Evolutionary conservation across 805 yeast species (phyloP), one percentile per base, ranked within the genome.

Genomic region (Jamesozyma spencerorum): DNA sequence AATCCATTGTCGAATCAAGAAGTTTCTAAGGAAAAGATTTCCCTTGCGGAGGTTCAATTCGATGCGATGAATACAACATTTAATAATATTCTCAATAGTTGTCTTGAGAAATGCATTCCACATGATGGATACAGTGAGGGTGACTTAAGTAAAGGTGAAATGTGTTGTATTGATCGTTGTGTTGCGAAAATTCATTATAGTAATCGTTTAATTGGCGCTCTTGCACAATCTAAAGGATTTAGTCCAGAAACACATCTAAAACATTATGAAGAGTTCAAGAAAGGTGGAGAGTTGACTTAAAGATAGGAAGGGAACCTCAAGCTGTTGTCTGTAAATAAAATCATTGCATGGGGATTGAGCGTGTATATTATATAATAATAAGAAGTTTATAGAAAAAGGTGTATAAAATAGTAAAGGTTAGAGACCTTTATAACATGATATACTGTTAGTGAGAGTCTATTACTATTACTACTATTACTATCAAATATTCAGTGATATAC

Each of bases 121-220:
- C 57, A 51, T n/a, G 75, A 70, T n/a, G 84, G 81, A 47, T 88
- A 83, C 62, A 85, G 85, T 13, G 97, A 90, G 52, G 71, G 75
- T 8, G 97, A 90, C 19, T 66, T 88, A 40, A 78, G 76, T 47
- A 86, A 87, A 53, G 97, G 95, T 29, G 97, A 88, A 57, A 63
- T 70, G 44, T 71, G 75, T 34, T 90, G 97, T 58, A 65, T 85
- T 10, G 95, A 87, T 59, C 68, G 97, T 45, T 88, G 97, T 64
- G 90, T 84, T 34, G 63, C 77, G 47, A 88, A 88, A 60, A 87
- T 80, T 61, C 84, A 86, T 67, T 71, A 71, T 51, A 80, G 87
- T 35, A 87, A 81, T 57, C 60, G 74, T 34, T 56, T 71, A 39
- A 65, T 85, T 24, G 92, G 90, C 0, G 71, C 68, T 13, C 55